Evolutionary conservation across 2,329 filamentous ascomycete genomes (phyloP), one percentile per base, ranked within the genome.

Genomic region (Epichloe baconii): DNA sequence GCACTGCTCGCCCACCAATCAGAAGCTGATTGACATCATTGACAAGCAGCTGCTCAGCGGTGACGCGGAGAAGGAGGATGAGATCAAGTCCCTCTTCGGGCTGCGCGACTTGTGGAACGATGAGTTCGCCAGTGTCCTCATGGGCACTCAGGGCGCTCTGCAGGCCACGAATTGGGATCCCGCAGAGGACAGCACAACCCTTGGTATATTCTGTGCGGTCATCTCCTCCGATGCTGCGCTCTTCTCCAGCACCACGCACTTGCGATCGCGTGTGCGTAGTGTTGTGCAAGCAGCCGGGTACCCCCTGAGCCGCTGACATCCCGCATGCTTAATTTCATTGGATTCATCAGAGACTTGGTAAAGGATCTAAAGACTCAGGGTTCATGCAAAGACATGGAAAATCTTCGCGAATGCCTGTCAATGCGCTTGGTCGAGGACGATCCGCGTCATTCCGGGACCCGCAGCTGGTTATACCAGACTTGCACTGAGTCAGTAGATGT

Each of bases 1-100:
- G 0, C 75, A 78, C 35, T 93, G 88, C 61, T 75, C 89, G 37
- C 67, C 71, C 1, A 75, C 75, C 1, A 83, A 81, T 0, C 80
- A 85, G 61, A 81, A 71, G 54, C 59, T 79, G 11, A 75, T 72
- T 0, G 64, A 75, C 44, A 62, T 76, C 5, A 62, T 78, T 21
- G 77, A 80, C 38, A 44, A 40, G 38, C 42, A 49, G 26, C 23
- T 47, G 19, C 64, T 75, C 14, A 63, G 66, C 37, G 64, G 65
- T 3, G 61, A 65, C 21, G 56, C 59, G 21, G 59, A 66, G 2
- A 65, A 78, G 35, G 82, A 69, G 8, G 58, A 65, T 46, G 58
- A 66, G 7, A 83, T 76, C 40, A 68, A 70, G 53, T 61, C 68
- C 7, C 61, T 67, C 0, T 80, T 79, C 48, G 75, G 73, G 0